Conservation (phyloP, 768 basidiomycete genomes). For the Calocybe indica region DNA sequence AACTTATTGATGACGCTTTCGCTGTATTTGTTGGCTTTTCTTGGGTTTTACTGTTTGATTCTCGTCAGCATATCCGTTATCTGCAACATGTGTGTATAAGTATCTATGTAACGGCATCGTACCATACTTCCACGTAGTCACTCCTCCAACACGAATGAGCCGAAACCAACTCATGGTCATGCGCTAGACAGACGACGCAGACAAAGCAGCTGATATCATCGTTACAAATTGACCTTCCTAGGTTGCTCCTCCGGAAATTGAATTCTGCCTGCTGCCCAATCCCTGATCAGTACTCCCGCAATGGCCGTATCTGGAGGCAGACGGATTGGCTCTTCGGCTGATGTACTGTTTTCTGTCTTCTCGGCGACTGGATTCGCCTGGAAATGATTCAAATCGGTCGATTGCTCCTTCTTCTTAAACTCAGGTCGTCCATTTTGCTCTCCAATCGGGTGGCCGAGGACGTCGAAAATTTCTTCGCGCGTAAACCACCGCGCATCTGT, state of each 20-base stretch:
- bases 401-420: constrained; percentile 37
- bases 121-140: no score
- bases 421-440: constrained; percentile 43
- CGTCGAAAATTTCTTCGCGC: constrained; percentile 59
- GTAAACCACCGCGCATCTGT: constrained; percentile 89
- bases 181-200: no score
- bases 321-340: constrained; percentile 41
- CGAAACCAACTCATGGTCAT: no score
- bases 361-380: constrained; percentile 4
- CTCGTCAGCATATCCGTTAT: no score
- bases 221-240: no score
- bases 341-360: constrained; percentile 14
- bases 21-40: neutral
- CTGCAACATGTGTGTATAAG: constrained; percentile 10
- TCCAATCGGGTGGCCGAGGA: constrained; percentile 53
- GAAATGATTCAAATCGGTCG: constrained; percentile 18
- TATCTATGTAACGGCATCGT: neutral
- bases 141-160: no score
- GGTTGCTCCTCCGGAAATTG: constrained; percentile 17
- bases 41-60: constrained; percentile 2
- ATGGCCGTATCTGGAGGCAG: constrained; percentile 76
- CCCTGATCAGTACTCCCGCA: constrained; percentile 77
- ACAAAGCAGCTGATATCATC: no score
- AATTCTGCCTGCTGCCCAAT: constrained; percentile 69
- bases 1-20: constrained; percentile 37